Conservation (phyloP, 2,329 filamentous ascomycete genomes). For the Pyrenochaeta sp. region DNA sequence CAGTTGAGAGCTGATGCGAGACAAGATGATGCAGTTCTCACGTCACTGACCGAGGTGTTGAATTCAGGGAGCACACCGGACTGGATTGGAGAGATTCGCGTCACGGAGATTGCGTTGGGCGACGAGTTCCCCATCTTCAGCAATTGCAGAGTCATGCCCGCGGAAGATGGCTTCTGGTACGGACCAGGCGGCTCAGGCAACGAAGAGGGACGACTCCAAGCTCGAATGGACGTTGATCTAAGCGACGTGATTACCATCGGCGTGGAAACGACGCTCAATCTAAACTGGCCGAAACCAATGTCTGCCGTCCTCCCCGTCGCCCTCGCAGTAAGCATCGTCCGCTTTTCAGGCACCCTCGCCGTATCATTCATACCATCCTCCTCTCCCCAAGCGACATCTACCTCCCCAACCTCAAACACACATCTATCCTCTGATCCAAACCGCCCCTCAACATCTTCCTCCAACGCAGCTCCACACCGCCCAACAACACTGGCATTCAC, state of each 20-base stretch:
- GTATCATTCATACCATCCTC: slow-evolving; percentile 86
- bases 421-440: slow-evolving; percentile 55
- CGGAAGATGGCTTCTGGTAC: slow-evolving; percentile 73
- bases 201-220: slow-evolving; percentile 82
- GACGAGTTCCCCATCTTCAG: slow-evolving; percentile 99
- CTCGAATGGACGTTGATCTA: slow-evolving; percentile 95
- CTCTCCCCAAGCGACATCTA: slow-evolving; percentile 33
- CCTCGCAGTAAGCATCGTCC: slow-evolving; percentile 86
- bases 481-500: slow-evolving; percentile 94
- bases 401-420: slow-evolving; percentile 52
- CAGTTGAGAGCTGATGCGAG: slow-evolving; percentile 94
- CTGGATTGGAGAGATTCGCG: slow-evolving; percentile 91
- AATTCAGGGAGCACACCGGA: slow-evolving; percentile 89
- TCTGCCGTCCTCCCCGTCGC: slow-evolving; percentile 92
- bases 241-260: slow-evolving; percentile 96
- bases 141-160: slow-evolving; percentile 94
- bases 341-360: slow-evolving; percentile 93
- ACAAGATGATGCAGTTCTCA: slow-evolving; percentile 88
- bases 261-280: slow-evolving; percentile 88
- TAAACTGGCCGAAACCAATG: slow-evolving; percentile 92
- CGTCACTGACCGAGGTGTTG: slow-evolving; percentile 81
- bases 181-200: slow-evolving; percentile 57
- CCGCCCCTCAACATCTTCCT: slow-evolving; percentile 39
- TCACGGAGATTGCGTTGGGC: slow-evolving; percentile 91
- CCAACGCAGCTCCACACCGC: slow-evolving; percentile 38